These are phyloP conservation scores for Pyrenochaeta sp. DNA, from an alignment of 2,329 filamentous ascomycete species.

Conservation along the genomic window DNA sequence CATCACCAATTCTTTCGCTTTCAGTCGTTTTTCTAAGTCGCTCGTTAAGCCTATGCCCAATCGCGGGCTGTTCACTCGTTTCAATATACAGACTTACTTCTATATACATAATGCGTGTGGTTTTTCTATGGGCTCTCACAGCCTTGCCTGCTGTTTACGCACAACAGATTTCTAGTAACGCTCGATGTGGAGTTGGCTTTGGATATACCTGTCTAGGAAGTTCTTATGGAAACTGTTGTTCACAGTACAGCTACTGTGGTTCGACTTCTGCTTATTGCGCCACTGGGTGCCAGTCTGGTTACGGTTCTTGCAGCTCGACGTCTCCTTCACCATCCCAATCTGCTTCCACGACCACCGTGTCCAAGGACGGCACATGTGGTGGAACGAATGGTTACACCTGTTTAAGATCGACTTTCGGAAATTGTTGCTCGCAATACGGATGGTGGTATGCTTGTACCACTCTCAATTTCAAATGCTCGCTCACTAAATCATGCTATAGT, in stretches of 20 bases:
- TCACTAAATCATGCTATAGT: neutral
- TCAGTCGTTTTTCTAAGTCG: too few species aligned
- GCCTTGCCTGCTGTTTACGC: too few species aligned
- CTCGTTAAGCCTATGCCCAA: too few species aligned
- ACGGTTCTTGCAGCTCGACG: slow-evolving; percentile 21
- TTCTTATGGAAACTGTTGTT: slow-evolving; percentile 53
- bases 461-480: neutral
- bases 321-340: neutral
- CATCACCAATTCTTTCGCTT: too few species aligned
- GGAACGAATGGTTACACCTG: slow-evolving; percentile 23
- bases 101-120: too few species aligned
- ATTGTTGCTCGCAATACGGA: slow-evolving; percentile 53
- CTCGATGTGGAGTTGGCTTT: neutral
- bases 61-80: too few species aligned
- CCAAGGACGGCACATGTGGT: slow-evolving; percentile 17
- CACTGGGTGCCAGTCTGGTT: slow-evolving; percentile 30
- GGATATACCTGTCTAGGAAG: slow-evolving; percentile 47
- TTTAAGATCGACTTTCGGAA: slow-evolving; percentile 38
- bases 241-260: slow-evolving; percentile 38
- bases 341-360: slow-evolving; percentile 10
- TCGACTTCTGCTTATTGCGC: slow-evolving; percentile 21
- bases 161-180: too few species aligned
- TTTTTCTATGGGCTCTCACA: too few species aligned
- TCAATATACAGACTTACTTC: too few species aligned
- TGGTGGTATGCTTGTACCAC: slow-evolving; percentile 37